Evolutionary conservation across 306 rosid species (phyloP).

Genomic region (Ceratonia siliqua): DNA sequence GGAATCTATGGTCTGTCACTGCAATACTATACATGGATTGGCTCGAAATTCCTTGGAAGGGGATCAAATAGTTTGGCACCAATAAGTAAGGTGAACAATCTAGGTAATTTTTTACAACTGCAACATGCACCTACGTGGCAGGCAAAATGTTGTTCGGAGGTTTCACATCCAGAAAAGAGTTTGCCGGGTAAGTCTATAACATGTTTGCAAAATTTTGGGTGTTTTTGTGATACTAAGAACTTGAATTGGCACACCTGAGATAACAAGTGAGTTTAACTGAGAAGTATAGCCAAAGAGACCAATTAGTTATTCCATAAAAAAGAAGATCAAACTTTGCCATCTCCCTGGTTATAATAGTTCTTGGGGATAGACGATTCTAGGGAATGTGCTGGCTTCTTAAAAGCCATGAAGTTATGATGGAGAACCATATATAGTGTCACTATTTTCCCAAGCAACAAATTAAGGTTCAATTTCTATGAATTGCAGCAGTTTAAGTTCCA

Average conservation of each 20-base stretch:
- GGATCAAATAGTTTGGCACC: neutral
- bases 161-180: neutral
- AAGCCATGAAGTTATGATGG: neutral
- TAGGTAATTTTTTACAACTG: neutral
- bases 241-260: neutral
- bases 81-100: neutral
- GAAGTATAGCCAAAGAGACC: neutral
- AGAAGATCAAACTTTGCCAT: neutral
- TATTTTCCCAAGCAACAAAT: neutral
- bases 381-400: neutral
- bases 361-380: neutral
- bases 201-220: neutral
- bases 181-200: neutral
- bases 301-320: neutral
- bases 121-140: neutral
- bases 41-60: neutral
- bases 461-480: neutral
- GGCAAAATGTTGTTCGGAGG: neutral
- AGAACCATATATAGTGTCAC: neutral
- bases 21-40: neutral
- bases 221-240: neutral
- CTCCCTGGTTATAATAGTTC: neutral
- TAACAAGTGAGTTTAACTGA: neutral
- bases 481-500: neutral
- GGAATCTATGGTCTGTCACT: neutral